These are phyloP conservation scores for Hortaea sp. DNA, from an alignment of 2,329 filamentous ascomycete species.

Conservation along the genomic window DNA sequence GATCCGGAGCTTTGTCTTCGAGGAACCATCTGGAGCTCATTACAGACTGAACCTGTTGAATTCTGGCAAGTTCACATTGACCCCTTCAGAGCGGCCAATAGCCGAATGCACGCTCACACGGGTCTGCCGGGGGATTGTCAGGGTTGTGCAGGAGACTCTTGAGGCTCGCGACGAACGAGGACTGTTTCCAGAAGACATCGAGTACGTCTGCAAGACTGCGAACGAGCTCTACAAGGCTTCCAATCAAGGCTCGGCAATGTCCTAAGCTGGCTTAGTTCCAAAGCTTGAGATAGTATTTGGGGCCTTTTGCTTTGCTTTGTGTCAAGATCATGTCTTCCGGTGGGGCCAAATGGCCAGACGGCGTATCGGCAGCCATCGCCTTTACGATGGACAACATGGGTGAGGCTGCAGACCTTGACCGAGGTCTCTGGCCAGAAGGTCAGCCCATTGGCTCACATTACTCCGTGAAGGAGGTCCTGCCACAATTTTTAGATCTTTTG, in stretches of 20 bases:
- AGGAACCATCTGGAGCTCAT: background rate
- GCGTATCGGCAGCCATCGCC: slow-evolving; percentile 17
- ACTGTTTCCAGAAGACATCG: background rate
- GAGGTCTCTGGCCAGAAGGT: slow-evolving; percentile 17
- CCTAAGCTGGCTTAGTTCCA: no score
- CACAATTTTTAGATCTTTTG: slow-evolving; percentile 19
- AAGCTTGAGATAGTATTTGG: background rate
- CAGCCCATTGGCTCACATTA: slow-evolving; percentile 21
- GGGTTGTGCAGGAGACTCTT: background rate
- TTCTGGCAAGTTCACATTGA: background rate
- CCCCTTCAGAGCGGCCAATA: background rate
- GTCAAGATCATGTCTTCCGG: background rate
- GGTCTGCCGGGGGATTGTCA: background rate
- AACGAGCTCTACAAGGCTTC: background rate
- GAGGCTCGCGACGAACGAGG: background rate
- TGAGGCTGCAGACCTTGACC: slow-evolving; percentile 25
- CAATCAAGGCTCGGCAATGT: background rate
- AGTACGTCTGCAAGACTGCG: background rate
- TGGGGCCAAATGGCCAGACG: slow-evolving; percentile 17
- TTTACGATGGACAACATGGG: slow-evolving; percentile 27
- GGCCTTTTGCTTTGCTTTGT: background rate
- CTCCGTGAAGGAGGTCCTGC: slow-evolving; percentile 19
- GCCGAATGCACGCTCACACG: background rate
- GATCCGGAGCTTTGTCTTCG: background rate
- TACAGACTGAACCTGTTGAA: background rate